Evolutionary conservation across 2,329 filamentous ascomycete genomes (phyloP).

Genomic region (Aspergillus tanneri): DNA sequence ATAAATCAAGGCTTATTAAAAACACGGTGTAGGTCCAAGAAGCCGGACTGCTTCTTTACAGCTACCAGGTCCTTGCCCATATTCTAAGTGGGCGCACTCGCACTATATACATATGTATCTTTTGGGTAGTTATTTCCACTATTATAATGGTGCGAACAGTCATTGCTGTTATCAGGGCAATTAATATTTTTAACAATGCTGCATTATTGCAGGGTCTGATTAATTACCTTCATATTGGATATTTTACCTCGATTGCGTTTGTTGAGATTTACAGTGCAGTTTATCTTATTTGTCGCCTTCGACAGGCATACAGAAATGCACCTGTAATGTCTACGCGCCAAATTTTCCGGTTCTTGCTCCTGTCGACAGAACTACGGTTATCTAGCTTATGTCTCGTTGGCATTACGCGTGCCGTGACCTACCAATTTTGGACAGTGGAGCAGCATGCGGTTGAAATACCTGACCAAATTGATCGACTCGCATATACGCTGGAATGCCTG

Average conservation of each 20-base stretch:
- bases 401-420: conserved; percentile 12
- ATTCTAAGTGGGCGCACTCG: conserved; percentile 4
- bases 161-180: neutral
- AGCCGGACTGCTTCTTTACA: conserved; percentile 14
- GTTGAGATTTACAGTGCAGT: conserved; percentile 14
- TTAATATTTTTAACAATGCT: too few relatives aligned
- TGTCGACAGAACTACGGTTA: conserved; percentile 11
- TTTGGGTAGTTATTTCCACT: conserved; percentile 12
- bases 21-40: conserved; percentile 12
- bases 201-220: conserved; percentile 5
- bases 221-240: conserved; percentile 13
- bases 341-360: conserved; percentile 8
- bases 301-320: conserved; percentile 6
- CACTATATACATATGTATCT: conserved; percentile 8
- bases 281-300: conserved; percentile 13
- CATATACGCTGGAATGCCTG: conserved; percentile 14
- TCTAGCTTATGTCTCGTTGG: conserved; percentile 13
- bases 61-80: conserved; percentile 13
- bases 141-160: conserved; percentile 1
- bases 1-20: too few relatives aligned
- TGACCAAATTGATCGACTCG: conserved; percentile 12
- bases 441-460: conserved; percentile 10
- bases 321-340: neutral
- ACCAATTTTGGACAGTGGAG: conserved; percentile 7
- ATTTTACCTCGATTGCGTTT: conserved; percentile 15